A percentile compares a stretch with the other conserved stretches of the same genome.
These are phyloP conservation scores for Ascochyta lentis DNA, from an alignment of 2,329 filamentous ascomycete genomes.

Conservation along the genomic window DNA sequence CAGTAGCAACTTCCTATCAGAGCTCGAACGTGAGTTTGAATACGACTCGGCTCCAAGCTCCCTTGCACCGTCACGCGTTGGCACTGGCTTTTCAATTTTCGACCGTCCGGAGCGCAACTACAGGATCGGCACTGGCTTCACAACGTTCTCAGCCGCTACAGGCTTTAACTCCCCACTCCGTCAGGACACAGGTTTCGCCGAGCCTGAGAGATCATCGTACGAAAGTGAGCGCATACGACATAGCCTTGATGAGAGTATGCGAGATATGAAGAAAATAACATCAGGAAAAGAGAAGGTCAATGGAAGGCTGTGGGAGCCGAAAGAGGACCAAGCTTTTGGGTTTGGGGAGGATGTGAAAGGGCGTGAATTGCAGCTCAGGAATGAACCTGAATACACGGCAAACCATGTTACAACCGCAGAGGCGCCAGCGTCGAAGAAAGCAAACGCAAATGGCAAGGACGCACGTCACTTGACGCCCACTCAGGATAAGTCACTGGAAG, in stretches of 20 bases:
- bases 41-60: slow-evolving; percentile 35
- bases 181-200: slow-evolving; percentile 46
- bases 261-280: slow-evolving; percentile 18
- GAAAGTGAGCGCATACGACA: slow-evolving; percentile 37
- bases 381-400: background rate
- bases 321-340: slow-evolving; percentile 25
- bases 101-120: slow-evolving; percentile 25
- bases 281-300: slow-evolving; percentile 31
- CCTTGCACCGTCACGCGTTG: slow-evolving; percentile 31
- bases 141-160: slow-evolving; percentile 30
- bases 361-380: slow-evolving; percentile 17
- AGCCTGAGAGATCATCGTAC: slow-evolving; percentile 24
- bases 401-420: background rate
- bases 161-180: slow-evolving; percentile 40
- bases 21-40: slow-evolving; percentile 42
- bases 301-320: slow-evolving; percentile 36
- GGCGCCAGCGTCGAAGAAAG: background rate
- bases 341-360: slow-evolving; percentile 27
- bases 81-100: slow-evolving; percentile 38
- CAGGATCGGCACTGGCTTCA: slow-evolving; percentile 28
- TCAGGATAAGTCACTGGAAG: slow-evolving; percentile 34
- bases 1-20: slow-evolving; percentile 32
- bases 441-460: background rate
- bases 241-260: slow-evolving; percentile 34
- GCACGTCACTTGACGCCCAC: background rate